Conservation (phyloP, 805 yeast genomes). For the Candida nanaspora region DNA sequence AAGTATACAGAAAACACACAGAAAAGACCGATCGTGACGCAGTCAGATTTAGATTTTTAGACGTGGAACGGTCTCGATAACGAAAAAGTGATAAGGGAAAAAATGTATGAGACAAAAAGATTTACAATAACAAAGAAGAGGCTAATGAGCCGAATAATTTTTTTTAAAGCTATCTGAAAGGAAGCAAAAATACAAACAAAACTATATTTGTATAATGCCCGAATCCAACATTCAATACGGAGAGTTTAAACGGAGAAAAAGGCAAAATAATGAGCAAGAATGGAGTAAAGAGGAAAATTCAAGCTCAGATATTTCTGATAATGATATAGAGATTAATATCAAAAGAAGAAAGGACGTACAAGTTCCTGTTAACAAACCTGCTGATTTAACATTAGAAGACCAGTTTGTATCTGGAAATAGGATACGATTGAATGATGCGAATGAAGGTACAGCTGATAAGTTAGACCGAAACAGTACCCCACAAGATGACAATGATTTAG, state of each 20-base stretch:
- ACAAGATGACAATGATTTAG: conserved; percentile 7
- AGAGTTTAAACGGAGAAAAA: conserved; percentile 13
- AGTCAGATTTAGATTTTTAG: too few species aligned
- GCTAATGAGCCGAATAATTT: too few species aligned
- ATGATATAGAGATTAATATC: not conserved
- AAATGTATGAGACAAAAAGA: too few species aligned
- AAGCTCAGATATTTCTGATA: conserved; percentile 1
- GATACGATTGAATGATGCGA: conserved; percentile 1
- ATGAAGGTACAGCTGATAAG: not conserved
- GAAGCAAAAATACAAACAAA: too few species aligned
- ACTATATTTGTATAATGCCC: not conserved
- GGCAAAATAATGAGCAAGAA: conserved; percentile 2
- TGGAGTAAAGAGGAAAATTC: conserved; percentile 2
- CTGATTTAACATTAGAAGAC: not conserved
- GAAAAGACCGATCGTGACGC: too few species aligned
- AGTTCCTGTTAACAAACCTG: too few species aligned
- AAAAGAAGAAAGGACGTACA: not conserved
- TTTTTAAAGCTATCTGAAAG: too few species aligned
- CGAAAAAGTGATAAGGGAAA: too few species aligned
- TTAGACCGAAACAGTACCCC: not conserved
- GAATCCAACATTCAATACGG: conserved; percentile 4
- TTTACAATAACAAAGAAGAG: too few species aligned
- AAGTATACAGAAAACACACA: too few species aligned
- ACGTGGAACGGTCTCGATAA: too few species aligned
- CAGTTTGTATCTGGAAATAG: conserved; percentile 4